Evolutionary conservation across 805 yeast genomes (phyloP).

Genomic region (Yarrowia alimentaria): DNA sequence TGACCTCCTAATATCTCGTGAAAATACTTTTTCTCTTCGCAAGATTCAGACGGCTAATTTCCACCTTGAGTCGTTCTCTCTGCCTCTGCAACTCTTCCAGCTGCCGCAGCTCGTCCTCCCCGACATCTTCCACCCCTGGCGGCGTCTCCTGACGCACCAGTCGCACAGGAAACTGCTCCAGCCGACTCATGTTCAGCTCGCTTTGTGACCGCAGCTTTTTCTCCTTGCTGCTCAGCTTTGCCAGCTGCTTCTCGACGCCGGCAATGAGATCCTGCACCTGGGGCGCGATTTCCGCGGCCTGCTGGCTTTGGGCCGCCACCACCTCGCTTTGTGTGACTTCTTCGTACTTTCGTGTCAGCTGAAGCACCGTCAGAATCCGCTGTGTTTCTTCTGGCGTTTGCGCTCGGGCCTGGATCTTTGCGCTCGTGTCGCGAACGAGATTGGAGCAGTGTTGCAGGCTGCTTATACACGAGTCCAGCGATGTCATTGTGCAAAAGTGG

Average conservation of each 20-base stretch:
- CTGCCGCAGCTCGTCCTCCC: background rate
- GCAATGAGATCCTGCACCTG: conserved; percentile 18
- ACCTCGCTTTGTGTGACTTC: conserved; percentile 24
- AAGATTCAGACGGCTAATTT: conserved; percentile 6
- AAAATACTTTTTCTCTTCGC: conserved; percentile 13
- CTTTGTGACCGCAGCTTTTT: conserved; percentile 11
- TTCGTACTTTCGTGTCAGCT: conserved; percentile 19
- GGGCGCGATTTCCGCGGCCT: conserved; percentile 23
- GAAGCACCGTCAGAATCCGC: conserved; percentile 5
- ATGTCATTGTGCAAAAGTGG: too few species aligned
- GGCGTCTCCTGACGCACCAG: background rate
- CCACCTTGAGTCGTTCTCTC: conserved; percentile 12
- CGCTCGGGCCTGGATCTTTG: conserved; percentile 9
- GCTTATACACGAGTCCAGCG: conserved; percentile 11
- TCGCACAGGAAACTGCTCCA: conserved; percentile 21
- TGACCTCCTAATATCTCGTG: background rate
- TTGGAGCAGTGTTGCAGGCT: conserved; percentile 16
- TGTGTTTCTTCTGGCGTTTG: conserved; percentile 19
- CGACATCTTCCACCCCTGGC: background rate
- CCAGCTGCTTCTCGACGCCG: conserved; percentile 13
- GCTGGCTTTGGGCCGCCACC: conserved; percentile 8
- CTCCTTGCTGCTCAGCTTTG: conserved; percentile 5
- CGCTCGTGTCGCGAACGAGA: conserved; percentile 9
- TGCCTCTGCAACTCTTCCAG: conserved; percentile 11
- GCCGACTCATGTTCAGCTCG: conserved; percentile 17